Conservation (phyloP, 495 filamentous ascomycete genomes). For the Extremus antarcticus region DNA sequence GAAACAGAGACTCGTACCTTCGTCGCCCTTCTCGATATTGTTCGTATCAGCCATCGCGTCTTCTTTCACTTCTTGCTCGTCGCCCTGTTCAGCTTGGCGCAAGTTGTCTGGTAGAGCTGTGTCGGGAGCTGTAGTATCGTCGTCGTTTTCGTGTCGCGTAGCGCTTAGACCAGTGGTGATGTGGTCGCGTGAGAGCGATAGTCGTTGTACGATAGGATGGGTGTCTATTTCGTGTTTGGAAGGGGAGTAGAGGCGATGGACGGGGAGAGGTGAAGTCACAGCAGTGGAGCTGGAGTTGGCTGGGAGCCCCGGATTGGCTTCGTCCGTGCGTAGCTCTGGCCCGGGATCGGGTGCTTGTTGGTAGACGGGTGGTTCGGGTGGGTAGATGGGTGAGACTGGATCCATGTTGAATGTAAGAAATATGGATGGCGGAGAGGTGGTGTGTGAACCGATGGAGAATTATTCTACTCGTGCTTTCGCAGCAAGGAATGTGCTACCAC, state of each 20-base stretch:
- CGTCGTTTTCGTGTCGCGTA: too few relatives aligned
- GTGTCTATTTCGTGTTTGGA: constrained; percentile 3
- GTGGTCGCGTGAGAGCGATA: not conserved
- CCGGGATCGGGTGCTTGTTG: too few relatives aligned
- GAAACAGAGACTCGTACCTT: constrained; percentile 28
- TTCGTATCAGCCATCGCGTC: constrained; percentile 26
- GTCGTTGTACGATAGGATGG: constrained; percentile 6
- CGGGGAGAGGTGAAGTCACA: not conserved
- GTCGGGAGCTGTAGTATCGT: not conserved
- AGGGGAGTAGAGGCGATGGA: constrained; percentile 3
- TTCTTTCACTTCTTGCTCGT: not conserved
- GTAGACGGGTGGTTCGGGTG: not conserved
- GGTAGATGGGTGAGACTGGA: not conserved
- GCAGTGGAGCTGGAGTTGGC: not conserved
- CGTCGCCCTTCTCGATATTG: constrained; percentile 34
- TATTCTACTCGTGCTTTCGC: too few relatives aligned
- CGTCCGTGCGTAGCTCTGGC: too few relatives aligned
- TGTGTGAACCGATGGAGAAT: too few relatives aligned
- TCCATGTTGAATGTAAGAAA: too few relatives aligned
- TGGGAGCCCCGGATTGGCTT: too few relatives aligned
- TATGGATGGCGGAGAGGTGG: too few relatives aligned
- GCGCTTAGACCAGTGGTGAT: not conserved
- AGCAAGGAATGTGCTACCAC: not conserved
- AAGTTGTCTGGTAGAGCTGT: not conserved
- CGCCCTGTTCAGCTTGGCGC: constrained; percentile 1